A percentile compares a stretch with the other conserved stretches of the same genome.
Evolutionary conservation across 148 eudicot genomes (phyloP).

Genomic region (Dysphania ambrosioides): DNA sequence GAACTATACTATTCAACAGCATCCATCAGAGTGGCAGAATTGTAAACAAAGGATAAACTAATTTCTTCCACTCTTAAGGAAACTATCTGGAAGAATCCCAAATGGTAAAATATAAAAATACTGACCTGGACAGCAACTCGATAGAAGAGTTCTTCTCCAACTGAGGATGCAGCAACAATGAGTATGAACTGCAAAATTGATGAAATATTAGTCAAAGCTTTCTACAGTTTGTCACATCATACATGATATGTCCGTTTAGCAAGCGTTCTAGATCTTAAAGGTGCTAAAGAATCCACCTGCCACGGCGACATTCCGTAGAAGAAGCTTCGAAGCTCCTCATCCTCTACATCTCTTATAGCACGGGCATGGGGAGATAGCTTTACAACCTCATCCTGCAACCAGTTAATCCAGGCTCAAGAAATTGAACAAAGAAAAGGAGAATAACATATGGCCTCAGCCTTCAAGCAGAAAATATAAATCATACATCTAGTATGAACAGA

Average conservation of each 20-base stretch:
- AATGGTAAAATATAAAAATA: constrained; percentile 11
- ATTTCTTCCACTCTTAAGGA: too few species aligned
- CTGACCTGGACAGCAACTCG: constrained; percentile 98
- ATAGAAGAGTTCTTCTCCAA: constrained; percentile 98
- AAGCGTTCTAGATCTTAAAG: not conserved
- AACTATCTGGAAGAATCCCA: not conserved
- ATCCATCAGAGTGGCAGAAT: too few species aligned
- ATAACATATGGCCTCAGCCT: not conserved
- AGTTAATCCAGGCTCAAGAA: not conserved
- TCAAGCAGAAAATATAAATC: constrained; percentile 14
- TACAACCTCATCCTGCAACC: constrained; percentile 90
- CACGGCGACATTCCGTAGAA: constrained; percentile 98
- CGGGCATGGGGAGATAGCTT: constrained; percentile 98
- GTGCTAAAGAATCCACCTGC: constrained; percentile 56
- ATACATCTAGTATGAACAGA: constrained; percentile 89
- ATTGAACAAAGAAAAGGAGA: not conserved
- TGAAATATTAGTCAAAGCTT: constrained; percentile 14
- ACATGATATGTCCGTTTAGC: not conserved
- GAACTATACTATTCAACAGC: not conserved
- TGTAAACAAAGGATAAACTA: too few species aligned
- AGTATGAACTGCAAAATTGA: constrained; percentile 65
- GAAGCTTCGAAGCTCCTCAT: constrained; percentile 91
- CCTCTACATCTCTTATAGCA: constrained; percentile 96
- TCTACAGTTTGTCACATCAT: not conserved
- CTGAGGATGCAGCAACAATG: constrained; percentile 93